These are phyloP conservation scores for Eurotiales sp. DNA, from an alignment of 2,329 filamentous ascomycete genomes.

Conservation along the genomic window DNA sequence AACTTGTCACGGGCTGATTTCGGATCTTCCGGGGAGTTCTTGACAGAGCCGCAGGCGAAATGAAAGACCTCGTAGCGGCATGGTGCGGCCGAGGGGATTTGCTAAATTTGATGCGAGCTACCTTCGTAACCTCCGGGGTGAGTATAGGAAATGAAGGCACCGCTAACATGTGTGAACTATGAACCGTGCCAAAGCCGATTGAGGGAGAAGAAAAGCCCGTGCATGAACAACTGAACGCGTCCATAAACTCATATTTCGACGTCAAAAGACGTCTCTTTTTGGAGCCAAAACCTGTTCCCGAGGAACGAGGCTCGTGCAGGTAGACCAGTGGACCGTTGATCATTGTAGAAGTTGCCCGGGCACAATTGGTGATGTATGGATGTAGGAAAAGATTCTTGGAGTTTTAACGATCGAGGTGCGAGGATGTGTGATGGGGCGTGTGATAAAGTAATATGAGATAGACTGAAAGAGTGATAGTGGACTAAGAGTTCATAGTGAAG, in stretches of 20 bases:
- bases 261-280: conserved; percentile 6
- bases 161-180: conserved; percentile 10
- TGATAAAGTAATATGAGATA: conserved; percentile 1
- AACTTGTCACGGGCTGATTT: conserved; percentile 17
- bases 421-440: neutral
- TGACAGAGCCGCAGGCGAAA: conserved; percentile 13
- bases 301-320: conserved; percentile 2
- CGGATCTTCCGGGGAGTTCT: neutral
- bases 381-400: neutral
- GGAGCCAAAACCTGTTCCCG: neutral
- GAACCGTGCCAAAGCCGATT: conserved; percentile 4
- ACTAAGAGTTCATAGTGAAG: neutral
- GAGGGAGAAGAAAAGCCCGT: conserved; percentile 2
- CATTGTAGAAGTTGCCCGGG: neutral
- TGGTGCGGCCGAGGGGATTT: neutral
- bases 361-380: neutral
- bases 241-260: neutral
- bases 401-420: neutral
- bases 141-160: conserved; percentile 11
- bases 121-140: conserved; percentile 4
- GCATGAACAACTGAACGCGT: neutral
- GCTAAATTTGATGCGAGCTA: neutral
- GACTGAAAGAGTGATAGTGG: neutral
- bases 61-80: conserved; percentile 14
- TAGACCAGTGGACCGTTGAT: conserved; percentile 3